phyloP scores from a whole-genome alignment of 352 stramenopile genomes.

The Pythium oligandrum region DNA sequence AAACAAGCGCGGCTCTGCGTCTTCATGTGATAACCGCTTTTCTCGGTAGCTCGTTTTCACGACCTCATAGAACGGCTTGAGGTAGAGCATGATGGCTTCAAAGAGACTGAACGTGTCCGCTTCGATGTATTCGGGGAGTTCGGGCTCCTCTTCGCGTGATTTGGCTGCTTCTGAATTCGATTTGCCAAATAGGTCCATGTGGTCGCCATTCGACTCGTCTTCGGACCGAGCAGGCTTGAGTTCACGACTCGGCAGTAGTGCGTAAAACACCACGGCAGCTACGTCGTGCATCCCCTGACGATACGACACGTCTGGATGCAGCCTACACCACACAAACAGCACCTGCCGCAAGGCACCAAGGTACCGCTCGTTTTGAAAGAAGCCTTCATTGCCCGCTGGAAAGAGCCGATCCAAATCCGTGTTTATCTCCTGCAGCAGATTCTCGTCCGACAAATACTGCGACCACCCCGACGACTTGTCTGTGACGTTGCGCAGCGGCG shows the following conservation, averaged over 20 bases:
- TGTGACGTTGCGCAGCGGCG: background rate
- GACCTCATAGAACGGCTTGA: slow-evolving; percentile 77
- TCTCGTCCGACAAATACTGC: slow-evolving; percentile 70
- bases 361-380: slow-evolving; percentile 71
- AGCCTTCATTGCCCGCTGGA: slow-evolving; percentile 61
- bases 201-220: slow-evolving; percentile 2
- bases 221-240: slow-evolving; percentile 7
- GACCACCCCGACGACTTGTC: slow-evolving; percentile 27
- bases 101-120: slow-evolving; percentile 71
- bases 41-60: slow-evolving; percentile 35
- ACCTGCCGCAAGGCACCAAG: slow-evolving; percentile 63
- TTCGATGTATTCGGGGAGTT: slow-evolving; percentile 41
- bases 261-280: slow-evolving; percentile 70
- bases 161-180: background rate
- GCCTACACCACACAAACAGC: slow-evolving; percentile 80
- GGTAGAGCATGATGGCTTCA: slow-evolving; percentile 70
- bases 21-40: slow-evolving; percentile 2
- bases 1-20: slow-evolving; percentile 19
- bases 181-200: slow-evolving; percentile 16
- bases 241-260: slow-evolving; percentile 33
- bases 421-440: slow-evolving; percentile 75
- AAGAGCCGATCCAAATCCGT: slow-evolving; percentile 76
- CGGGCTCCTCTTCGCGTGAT: background rate
- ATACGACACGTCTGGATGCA: slow-evolving; percentile 79
- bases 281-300: slow-evolving; percentile 85